phyloP scores from a whole-genome alignment of 495 filamentous ascomycete genomes.

The Alectoria sarmentosa region DNA sequence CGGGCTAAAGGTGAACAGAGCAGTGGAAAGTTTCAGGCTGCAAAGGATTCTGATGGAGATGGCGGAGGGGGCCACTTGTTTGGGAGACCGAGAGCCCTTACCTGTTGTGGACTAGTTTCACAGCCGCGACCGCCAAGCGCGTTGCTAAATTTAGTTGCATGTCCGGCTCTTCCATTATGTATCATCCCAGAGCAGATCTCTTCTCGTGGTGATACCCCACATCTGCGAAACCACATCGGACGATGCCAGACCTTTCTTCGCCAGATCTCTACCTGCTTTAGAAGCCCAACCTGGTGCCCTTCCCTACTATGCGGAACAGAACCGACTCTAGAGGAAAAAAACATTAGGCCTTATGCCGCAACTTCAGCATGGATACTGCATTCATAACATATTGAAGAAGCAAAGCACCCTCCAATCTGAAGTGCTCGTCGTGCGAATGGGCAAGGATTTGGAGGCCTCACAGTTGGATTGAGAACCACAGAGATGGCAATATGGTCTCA shows the following conservation, averaged over 20 bases:
- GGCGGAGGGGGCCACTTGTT: too few relatives aligned
- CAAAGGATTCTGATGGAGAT: neutral
- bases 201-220: too few relatives aligned
- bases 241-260: neutral
- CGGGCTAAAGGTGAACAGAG: neutral
- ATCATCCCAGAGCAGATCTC: too few relatives aligned
- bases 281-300: neutral
- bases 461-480: too few relatives aligned
- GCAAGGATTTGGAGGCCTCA: too few relatives aligned
- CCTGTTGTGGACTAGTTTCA: neutral
- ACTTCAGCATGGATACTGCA: too few relatives aligned
- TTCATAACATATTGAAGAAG: too few relatives aligned
- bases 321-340: neutral
- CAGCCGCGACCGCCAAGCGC: neutral
- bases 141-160: neutral
- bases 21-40: neutral
- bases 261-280: neutral
- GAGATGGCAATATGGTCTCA: too few relatives aligned
- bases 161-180: neutral
- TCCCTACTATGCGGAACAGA: neutral
- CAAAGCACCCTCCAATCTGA: too few relatives aligned
- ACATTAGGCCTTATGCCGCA: neutral
- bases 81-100: too few relatives aligned
- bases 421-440: too few relatives aligned
- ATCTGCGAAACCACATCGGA: too few relatives aligned